Conservation (phyloP, 2,329 filamentous ascomycete species). For the Aspergillus sp. region DNA sequence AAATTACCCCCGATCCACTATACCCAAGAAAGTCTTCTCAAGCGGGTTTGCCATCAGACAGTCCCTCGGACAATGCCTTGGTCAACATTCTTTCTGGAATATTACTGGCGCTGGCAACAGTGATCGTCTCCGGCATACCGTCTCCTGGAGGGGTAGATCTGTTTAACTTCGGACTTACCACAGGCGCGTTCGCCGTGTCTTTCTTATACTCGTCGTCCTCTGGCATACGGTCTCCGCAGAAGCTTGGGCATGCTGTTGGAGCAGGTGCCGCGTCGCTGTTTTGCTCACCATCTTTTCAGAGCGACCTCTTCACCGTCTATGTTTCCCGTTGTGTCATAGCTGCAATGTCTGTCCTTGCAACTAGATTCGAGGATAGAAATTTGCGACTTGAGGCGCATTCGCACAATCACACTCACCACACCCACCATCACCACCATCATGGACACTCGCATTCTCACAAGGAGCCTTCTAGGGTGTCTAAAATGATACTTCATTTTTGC, state of each 20-base stretch:
- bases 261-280: constrained; percentile 22
- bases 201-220: constrained; percentile 19
- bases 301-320: constrained; percentile 22
- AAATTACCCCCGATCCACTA: constrained; percentile 7
- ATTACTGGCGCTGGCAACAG: constrained; percentile 16
- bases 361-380: constrained; percentile 27
- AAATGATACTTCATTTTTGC: constrained; percentile 62
- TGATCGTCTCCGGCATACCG: constrained; percentile 16
- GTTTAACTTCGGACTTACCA: constrained; percentile 16
- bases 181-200: constrained; percentile 21
- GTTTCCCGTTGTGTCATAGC: constrained; percentile 21
- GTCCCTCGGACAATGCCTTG: constrained; percentile 19
- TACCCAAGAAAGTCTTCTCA: constrained; percentile 8
- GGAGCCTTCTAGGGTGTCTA: constrained; percentile 62
- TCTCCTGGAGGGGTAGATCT: constrained; percentile 18
- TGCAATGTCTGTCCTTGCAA: constrained; percentile 24
- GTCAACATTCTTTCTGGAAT: constrained; percentile 22
- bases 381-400: constrained; percentile 22
- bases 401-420: constrained; percentile 29
- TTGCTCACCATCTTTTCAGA: constrained; percentile 22
- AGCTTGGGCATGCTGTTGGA: constrained; percentile 25
- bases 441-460: constrained; percentile 32
- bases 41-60: constrained; percentile 5
- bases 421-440: constrained; percentile 16
- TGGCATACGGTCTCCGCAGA: constrained; percentile 22